phyloP scores from a whole-genome alignment of 306 rosid genomes.

The Cucumis hystrix region DNA sequence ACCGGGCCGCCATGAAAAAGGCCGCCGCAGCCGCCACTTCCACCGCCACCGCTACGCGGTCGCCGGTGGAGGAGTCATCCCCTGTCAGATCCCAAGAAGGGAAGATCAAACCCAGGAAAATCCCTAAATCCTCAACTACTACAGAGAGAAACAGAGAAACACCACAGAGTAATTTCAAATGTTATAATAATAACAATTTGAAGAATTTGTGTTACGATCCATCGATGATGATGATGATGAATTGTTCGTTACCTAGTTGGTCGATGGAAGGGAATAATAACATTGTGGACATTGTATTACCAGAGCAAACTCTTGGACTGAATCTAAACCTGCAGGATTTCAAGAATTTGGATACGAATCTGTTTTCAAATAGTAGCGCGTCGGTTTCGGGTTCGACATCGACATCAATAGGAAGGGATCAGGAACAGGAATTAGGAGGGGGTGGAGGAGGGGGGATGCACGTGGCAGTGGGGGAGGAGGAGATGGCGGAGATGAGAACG shows the following conservation, averaged over 20 bases:
- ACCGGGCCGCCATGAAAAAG: slow-evolving; percentile 79
- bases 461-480: slow-evolving; percentile 69
- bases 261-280: slow-evolving; percentile 22
- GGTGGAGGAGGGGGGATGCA: slow-evolving; percentile 30
- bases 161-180: background rate
- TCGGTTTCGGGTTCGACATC: slow-evolving; percentile 18
- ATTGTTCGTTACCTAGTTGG: slow-evolving; percentile 2
- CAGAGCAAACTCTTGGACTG: slow-evolving; percentile 69
- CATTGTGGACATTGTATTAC: slow-evolving; percentile 38
- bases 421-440: background rate
- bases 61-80: slow-evolving; percentile 14
- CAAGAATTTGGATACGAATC: slow-evolving; percentile 30
- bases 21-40: slow-evolving; percentile 7
- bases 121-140: slow-evolving; percentile 15
- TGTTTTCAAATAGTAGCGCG: slow-evolving; percentile 26
- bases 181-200: background rate
- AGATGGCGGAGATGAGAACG: slow-evolving; percentile 69
- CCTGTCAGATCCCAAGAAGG: slow-evolving; percentile 29
- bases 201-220: slow-evolving; percentile 9
- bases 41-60: background rate
- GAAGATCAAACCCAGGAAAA: slow-evolving; percentile 35
- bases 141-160: background rate
- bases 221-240: slow-evolving; percentile 8
- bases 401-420: background rate
- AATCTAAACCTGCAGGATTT: slow-evolving; percentile 82